Conservation (phyloP, 768 basidiomycete genomes). For the Rhizopogon vinicolor region DNA sequence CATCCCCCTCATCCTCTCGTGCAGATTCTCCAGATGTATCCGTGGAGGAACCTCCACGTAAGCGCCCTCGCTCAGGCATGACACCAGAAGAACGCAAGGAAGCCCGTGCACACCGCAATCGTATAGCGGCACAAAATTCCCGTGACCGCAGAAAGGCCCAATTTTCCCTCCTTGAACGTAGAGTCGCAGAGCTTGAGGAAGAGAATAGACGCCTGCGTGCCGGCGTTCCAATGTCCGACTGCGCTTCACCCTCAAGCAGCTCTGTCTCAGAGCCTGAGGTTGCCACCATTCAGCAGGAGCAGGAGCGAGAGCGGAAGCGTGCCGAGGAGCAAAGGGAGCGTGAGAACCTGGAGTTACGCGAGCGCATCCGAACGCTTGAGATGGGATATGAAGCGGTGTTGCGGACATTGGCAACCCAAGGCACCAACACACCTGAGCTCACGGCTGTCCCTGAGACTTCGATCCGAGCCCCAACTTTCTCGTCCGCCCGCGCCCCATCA, state of each 20-base stretch:
- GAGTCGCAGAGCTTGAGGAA: conserved; percentile 72
- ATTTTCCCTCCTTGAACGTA: conserved; percentile 59
- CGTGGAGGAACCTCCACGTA: conserved; percentile 55
- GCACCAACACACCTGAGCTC: conserved; percentile 25
- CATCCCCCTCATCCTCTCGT: conserved; percentile 20
- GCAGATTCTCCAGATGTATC: conserved; percentile 6
- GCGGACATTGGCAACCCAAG: conserved; percentile 65
- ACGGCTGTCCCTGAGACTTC: conserved; percentile 10
- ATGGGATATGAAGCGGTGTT: conserved; percentile 79
- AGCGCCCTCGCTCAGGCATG: conserved; percentile 62
- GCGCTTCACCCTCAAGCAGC: conserved; percentile 13
- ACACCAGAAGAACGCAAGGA: conserved; percentile 79
- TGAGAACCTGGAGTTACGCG: conserved; percentile 72
- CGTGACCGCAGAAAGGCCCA: conserved; percentile 89
- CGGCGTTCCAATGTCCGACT: conserved; percentile 31
- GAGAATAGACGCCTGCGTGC: conserved; percentile 77
- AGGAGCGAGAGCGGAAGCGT: conserved; percentile 28
- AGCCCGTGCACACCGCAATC: conserved; percentile 86
- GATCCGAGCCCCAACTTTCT: conserved; percentile 4
- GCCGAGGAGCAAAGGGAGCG: conserved; percentile 43
- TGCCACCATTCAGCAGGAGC: conserved; percentile 19
- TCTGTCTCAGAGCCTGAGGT: conserved; percentile 16
- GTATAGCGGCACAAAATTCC: conserved; percentile 91
- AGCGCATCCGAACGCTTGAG: conserved; percentile 75
- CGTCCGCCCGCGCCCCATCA: conserved; percentile 19